Conservation (phyloP, 352 stramenopile species). For the Pythium pectinolyticum region DNA sequence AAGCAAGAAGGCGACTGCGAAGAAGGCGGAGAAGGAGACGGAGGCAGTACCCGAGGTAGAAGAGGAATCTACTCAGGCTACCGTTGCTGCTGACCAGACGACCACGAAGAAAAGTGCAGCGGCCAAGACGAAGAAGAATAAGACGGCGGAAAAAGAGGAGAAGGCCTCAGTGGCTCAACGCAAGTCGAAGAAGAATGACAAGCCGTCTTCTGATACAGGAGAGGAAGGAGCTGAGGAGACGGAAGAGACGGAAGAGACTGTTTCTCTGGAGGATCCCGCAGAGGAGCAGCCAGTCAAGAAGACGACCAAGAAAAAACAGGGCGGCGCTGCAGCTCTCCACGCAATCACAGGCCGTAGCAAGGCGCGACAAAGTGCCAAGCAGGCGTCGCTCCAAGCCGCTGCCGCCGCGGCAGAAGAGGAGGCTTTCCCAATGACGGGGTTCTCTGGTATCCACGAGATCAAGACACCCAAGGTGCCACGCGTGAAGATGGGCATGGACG, state of each 20-base stretch:
- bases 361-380: constrained; percentile 17
- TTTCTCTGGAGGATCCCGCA: not conserved
- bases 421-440: not conserved
- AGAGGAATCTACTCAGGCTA: too few species aligned
- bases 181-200: not conserved
- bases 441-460: constrained; percentile 51
- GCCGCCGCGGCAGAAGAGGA: constrained; percentile 6
- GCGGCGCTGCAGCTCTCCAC: too few species aligned
- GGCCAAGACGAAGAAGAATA: constrained; percentile 1
- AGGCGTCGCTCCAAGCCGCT: constrained; percentile 7
- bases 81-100: too few species aligned
- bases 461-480: constrained; percentile 59
- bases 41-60: not conserved
- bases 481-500: constrained; percentile 48
- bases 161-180: not conserved
- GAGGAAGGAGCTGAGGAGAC: not conserved
- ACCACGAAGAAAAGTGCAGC: not conserved
- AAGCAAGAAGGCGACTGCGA: constrained; percentile 29
- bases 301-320: constrained; percentile 22
- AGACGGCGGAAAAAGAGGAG: not conserved
- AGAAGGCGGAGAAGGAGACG: not conserved
- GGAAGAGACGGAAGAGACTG: not conserved
- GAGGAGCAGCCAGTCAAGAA: not conserved
- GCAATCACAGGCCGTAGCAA: constrained; percentile 17
- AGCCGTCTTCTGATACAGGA: too few species aligned